Base-by-base conservation (phyloP, 1,284 basidiomycete genomes). In the Apiotrichum akiyoshidainum region DNA sequence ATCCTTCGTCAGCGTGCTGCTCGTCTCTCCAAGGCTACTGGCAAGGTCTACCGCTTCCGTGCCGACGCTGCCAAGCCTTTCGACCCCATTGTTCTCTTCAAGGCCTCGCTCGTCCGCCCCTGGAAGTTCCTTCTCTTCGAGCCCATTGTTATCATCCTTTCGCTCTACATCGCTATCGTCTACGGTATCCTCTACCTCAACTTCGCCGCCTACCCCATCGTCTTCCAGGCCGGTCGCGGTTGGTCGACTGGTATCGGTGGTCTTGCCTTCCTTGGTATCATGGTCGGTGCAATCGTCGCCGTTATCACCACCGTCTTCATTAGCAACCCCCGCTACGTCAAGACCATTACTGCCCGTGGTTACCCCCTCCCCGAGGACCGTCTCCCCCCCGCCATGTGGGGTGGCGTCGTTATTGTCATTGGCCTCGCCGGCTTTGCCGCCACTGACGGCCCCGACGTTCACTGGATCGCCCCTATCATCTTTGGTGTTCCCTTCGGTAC, bases 221-320 rank as follows among this genome's bases (percentile, higher is more conserved):
- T 87, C 19, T 88, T 87, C 75, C 79, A 84, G 66, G 75, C 81
- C 19, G 81, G 83, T 63, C 81, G 83, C 26, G 81, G 82, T 40
- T 88, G 86, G 78, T 82, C 81, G 21, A 76, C 83, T 0, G 86
- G 86, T 17, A 69, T 84, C 64, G 81, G 81, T 12, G 86, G 86
- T 5, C 81, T 87, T 5, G 84, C 85, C 0, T 88, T 87, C 75
- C 78, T 87, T 21, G 86, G 86, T 46, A 81, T 87, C 50, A 84
- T 86, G 1, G 66, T 85, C n/a, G 86, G 86, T 0, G 82, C 84
- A 54, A 63, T 83, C 22, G 71, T 83, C 8, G 82, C 84, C 35
- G 81, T 84, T 1, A 70, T 83, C 19, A 82, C 85, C 66, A 85
- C 85, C 67, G 79, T 78, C 34, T 58, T 70, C 54, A 65, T 61